Base-by-base conservation (phyloP, 2,329 filamentous ascomycete species). In the Cladosporium oxysporum region DNA sequence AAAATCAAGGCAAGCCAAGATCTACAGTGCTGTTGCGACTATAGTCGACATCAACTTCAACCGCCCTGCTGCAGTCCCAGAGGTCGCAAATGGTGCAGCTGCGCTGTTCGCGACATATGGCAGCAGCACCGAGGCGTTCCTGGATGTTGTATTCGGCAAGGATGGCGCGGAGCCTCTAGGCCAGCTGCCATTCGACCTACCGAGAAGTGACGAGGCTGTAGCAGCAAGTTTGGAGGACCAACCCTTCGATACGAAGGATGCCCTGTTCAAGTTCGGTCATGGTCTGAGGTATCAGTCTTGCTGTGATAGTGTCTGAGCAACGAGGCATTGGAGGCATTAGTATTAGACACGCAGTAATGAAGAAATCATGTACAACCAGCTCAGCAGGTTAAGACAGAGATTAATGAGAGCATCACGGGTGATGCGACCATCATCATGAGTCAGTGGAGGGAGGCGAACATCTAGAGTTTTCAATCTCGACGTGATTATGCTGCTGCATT, bases 171-270 rank as follows among this genome's bases (percentile, higher is more conserved):
- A 71, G 14, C 82, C 82, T 0, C 69, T 78, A 64, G 82, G 82
- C 0, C 79, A 75, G 71, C 66, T 84, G 66, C 82, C 82, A 0
- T 83, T 83, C 70, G 82, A 84, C 70, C 63, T 85, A 37, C 82
- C 83, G 0, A 70, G 79, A 12, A 82, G 79, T 6, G 77, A 78
- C 68, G 76, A 73, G 53, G 82, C 82, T 1, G 82, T 83, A 0
- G 76, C 78, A 55, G 76, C 67, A 18, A 71, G 66, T 26, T 68
- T 65, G 47, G 76, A 76, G 66, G 77, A 79, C 63, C 72, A 79
- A 58, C 76, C 77, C 0, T 79, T 78, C 66, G 78, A 79, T 68
- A 79, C 76, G 0, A 69, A 68, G 57, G 69, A 79, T 60, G 76
- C 77, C 1, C 70, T 76, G 1, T 78, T 76, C 60, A 71, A 69